Percentiles rank a stretch among this genome's conserved stretches.
phyloP scores from a whole-genome alignment of 192 early-diverging fungal species.

The Pilaira anomala region DNA sequence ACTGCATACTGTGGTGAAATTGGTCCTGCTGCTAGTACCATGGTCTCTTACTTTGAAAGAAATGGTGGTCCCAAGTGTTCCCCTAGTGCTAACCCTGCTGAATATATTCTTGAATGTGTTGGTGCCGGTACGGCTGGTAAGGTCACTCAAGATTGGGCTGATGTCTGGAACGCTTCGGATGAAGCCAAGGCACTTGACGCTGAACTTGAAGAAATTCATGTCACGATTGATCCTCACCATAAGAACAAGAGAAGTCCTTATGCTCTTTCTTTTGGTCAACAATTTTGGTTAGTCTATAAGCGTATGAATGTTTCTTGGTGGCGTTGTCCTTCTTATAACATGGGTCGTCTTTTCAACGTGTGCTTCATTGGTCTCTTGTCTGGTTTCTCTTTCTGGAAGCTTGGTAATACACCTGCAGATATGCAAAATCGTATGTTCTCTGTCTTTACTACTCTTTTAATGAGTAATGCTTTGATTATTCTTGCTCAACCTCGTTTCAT shows the following conservation, averaged over 20 bases:
- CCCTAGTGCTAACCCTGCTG: constrained; percentile 73
- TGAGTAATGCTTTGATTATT: constrained; percentile 59
- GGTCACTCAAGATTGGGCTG: constrained; percentile 63
- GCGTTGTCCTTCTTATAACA: constrained; percentile 68
- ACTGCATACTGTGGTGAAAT: constrained; percentile 84
- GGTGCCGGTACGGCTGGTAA: constrained; percentile 58
- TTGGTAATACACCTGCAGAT: constrained; percentile 48
- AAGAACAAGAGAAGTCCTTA: constrained; percentile 17
- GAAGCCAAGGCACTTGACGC: constrained; percentile 42
- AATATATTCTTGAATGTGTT: constrained; percentile 83
- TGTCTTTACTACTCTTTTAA: constrained; percentile 36
- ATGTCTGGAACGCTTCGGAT: constrained; percentile 64
- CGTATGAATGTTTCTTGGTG: constrained; percentile 70
- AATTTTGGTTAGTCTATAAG: constrained; percentile 54
- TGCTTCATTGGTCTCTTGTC: constrained; percentile 56
- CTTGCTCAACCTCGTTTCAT: constrained; percentile 65
- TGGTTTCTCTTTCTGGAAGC: constrained; percentile 68
- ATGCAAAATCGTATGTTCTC: constrained; percentile 60
- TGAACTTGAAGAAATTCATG: constrained; percentile 54
- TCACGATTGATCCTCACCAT: constrained; percentile 2
- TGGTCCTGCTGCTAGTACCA: constrained; percentile 57
- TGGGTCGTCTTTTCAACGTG: constrained; percentile 58
- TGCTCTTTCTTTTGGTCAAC: constrained; percentile 36
- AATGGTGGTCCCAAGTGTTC: constrained; percentile 71
- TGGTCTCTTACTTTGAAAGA: constrained; percentile 72